Evolutionary conservation across 768 basidiomycete genomes (phyloP), one percentile per base, ranked within the genome.

Genomic region (Galerina sulciceps): DNA sequence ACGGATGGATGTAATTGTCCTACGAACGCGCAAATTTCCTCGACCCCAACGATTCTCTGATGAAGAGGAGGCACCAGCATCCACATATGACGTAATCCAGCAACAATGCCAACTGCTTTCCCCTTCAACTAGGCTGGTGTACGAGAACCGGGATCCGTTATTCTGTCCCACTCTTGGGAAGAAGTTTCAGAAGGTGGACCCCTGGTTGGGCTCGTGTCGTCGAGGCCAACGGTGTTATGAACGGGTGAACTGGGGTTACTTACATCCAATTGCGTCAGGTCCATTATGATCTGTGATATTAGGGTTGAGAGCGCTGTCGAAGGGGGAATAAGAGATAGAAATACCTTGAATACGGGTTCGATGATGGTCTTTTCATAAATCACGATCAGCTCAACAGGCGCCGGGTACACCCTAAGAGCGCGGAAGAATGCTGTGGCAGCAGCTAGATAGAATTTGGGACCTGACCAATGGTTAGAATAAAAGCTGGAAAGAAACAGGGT

Each of bases 341-440:
- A 34, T 55, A 89, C 89, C 78, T 93, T 90, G 78, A 94, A 93
- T 48, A 94, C 79, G 37, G 87, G 81, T 23, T 85, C 82, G 2
- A 93, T 91, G 31, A 96, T 86, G 35, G 94, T 95, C 75, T 91
- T 90, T 76, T 98, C 88, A 69, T 97, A 96, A 61, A 99, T 96
- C 73, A 90, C 86, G 67, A 99, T 90, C 65, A 99, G 85, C 74
- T 99, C 97, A 34, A 94, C 86, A 0, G 96, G 94, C 31, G 91
- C 87, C 49, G 97, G 97, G 77, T 99, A 99, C 36, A 97, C 94
- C 54, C 90, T 83, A 58, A 99, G 86, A 1, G 94, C 96, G 49
- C 94, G 85, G 84, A 88, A 99, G 85, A 99, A 99, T 41, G 88
- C 85, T 70, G 93, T 74, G 41, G 97, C 96, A 17, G 96, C 89